Base-by-base conservation (phyloP, 202 grass and related monocot species). In the Alloteropsis angusta region DNA sequence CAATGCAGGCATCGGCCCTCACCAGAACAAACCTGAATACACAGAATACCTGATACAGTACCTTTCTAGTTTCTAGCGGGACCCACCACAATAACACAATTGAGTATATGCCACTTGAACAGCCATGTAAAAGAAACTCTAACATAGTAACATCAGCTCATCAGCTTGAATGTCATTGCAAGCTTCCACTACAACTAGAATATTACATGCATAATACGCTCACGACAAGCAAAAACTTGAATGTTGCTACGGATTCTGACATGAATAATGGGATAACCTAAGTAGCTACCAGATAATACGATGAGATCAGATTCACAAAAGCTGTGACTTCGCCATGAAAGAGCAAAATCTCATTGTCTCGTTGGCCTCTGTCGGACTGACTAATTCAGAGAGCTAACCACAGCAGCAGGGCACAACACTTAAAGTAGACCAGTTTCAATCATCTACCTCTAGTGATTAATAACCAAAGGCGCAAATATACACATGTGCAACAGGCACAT, bases 381-480 rank as follows among this genome's bases (percentile, higher is more conserved):
- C 83, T 82, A 89, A 68, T 44, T 76, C 60, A 66, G 16, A 82
- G 75, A 60, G 44, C 83, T 89, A 73, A 73, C 55, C 64, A 82
- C 28, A 76, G 52, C 7, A 72, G 66, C 52, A 82, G 43, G n/a
- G n/a, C n/a, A n/a, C n/a, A n/a, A n/a, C n/a, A n/a, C n/a, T n/a
- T n/a, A n/a, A n/a, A n/a, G n/a, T n/a, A n/a, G n/a, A n/a, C n/a
- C n/a, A n/a, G n/a, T n/a, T n/a, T n/a, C n/a, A n/a, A n/a, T 41
- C 35, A 82, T 78, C 78, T 78, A 89, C 67, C 66, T 21, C 66
- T 82, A 85, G 78, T 66, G 64, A 89, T 78, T 89, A 74, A 89
- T 89, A 60, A 82, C 66, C 72, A 82, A 89, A 81, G 60, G 81
- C 82, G 87, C 50, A 89, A 82, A 82, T 85, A 89, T 89, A 89